phyloP scores from a whole-genome alignment of 805 yeast species.

The Yamadazyma philogaea region DNA sequence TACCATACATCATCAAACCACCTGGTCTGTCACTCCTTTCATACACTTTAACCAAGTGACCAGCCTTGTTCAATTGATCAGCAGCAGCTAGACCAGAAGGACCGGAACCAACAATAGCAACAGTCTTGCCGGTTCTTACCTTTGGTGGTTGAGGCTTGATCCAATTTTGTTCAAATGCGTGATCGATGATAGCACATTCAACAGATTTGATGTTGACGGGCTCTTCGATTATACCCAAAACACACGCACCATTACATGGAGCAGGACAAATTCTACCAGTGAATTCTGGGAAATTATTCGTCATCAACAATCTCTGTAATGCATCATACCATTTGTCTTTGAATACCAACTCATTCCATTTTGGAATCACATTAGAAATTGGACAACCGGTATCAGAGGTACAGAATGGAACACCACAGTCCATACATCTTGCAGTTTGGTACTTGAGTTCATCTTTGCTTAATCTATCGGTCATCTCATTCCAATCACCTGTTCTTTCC shows the following conservation, averaged over 20 bases:
- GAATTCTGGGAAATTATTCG: conserved; percentile 98
- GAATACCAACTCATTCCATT: conserved; percentile 96
- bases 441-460: conserved; percentile 80
- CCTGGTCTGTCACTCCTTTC: conserved; percentile 96
- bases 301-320: conserved; percentile 84
- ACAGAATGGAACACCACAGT: conserved; percentile 99
- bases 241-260: conserved; percentile 96
- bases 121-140: conserved; percentile 75
- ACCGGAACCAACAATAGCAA: conserved; percentile 93
- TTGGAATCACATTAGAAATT: conserved; percentile 92
- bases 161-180: conserved; percentile 97
- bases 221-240: conserved; percentile 86
- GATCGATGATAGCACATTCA: conserved; percentile 94
- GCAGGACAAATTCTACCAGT: conserved; percentile 99
- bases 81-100: conserved; percentile 97
- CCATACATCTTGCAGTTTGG: conserved; percentile 99
- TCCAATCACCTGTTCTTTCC: conserved; percentile 84
- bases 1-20: conserved; percentile 97
- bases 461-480: conserved; percentile 78
- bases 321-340: conserved; percentile 95
- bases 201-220: conserved; percentile 96
- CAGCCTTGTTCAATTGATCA: conserved; percentile 95
- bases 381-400: conserved; percentile 98
- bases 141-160: conserved; percentile 79
- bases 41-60: conserved; percentile 86